Conservation (phyloP, 2,329 filamentous ascomycete species). For the Aspergillus felis region DNA sequence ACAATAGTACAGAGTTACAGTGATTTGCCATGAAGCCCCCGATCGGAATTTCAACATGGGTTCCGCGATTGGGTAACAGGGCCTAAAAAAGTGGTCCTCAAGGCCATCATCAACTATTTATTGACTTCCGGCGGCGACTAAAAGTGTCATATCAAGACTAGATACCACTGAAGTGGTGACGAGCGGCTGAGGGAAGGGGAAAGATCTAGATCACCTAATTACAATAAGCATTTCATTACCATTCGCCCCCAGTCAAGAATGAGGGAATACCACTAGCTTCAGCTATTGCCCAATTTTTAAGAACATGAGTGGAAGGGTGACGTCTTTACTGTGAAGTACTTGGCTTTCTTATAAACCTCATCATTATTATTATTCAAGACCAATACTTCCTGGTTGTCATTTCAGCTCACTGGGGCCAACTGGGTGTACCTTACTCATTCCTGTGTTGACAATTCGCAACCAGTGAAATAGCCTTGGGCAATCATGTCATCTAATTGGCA, state of each 20-base stretch:
- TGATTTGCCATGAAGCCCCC: slow-evolving; percentile 4
- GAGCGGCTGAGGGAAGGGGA: background rate
- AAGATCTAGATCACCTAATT: background rate
- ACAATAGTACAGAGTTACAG: background rate
- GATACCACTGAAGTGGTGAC: background rate
- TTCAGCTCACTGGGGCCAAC: background rate
- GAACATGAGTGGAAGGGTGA: background rate
- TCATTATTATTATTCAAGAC: background rate
- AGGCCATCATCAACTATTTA: slow-evolving; percentile 1
- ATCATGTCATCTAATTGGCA: too few relatives aligned
- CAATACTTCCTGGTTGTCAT: background rate
- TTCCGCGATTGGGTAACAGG: slow-evolving; percentile 16
- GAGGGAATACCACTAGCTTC: background rate
- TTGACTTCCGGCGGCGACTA: background rate
- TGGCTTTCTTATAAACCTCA: background rate
- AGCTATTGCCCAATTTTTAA: background rate
- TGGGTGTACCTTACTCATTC: too few relatives aligned
- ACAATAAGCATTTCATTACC: background rate
- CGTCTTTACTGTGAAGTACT: background rate
- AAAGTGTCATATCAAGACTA: background rate
- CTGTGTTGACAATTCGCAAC: too few relatives aligned
- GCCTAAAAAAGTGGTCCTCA: slow-evolving; percentile 6
- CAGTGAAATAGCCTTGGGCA: too few relatives aligned
- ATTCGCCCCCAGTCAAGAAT: background rate
- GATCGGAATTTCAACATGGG: slow-evolving; percentile 12